phyloP scores from a whole-genome alignment of 2,329 filamentous ascomycete species.

The Colletotrichum sp. region DNA sequence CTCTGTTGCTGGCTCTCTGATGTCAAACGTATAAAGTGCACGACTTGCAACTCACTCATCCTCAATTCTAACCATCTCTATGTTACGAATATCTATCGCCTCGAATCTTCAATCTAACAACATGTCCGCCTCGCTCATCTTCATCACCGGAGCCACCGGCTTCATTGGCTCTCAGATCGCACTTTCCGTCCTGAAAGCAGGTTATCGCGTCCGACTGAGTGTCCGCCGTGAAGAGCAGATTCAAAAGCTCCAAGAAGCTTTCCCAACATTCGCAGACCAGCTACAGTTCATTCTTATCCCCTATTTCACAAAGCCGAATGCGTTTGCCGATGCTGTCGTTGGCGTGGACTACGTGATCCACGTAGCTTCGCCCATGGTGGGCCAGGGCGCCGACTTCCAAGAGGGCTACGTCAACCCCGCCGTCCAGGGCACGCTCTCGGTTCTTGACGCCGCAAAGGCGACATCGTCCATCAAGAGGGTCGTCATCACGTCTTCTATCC shows the following conservation, averaged over 20 bases:
- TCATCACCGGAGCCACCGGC: slow-evolving; percentile 8
- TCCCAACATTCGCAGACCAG: background rate
- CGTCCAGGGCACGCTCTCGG: background rate
- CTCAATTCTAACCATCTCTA: background rate
- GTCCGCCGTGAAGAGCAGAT: background rate
- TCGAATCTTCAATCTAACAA: background rate
- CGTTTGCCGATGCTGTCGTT: background rate
- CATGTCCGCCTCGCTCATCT: background rate
- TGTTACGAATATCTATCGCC: background rate
- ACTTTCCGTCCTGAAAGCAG: background rate
- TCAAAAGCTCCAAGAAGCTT: background rate
- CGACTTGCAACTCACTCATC: background rate
- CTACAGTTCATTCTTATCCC: background rate
- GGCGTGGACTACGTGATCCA: background rate
- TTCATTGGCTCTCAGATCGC: slow-evolving; percentile 1
- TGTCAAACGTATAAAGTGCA: background rate
- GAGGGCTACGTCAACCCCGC: background rate
- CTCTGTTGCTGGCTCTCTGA: background rate
- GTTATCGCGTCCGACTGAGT: slow-evolving; percentile 2
- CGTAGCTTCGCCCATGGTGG: background rate
- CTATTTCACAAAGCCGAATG: background rate
- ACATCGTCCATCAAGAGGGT: background rate
- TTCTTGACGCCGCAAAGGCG: background rate
- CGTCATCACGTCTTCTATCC: background rate
- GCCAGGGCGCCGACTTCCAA: background rate